phyloP scores from a whole-genome alignment of 148 eudicot species.

The Rhododendron ferrugineum region DNA sequence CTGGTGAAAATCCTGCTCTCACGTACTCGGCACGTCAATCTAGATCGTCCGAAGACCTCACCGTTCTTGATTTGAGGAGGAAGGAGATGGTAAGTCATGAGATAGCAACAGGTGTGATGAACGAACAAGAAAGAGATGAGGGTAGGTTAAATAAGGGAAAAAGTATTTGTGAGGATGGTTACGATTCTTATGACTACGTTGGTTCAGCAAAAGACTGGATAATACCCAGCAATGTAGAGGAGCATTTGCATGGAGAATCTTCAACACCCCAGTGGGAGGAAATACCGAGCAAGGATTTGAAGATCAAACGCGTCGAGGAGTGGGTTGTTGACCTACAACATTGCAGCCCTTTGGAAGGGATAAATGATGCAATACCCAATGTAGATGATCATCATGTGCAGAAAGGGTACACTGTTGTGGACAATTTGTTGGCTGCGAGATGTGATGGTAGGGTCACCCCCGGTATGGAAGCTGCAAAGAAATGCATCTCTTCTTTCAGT shows the following conservation, averaged over 20 bases:
- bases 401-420: conserved; percentile 20
- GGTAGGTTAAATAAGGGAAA: conserved; percentile 21
- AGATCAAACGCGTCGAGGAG: conserved; percentile 57
- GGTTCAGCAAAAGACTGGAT: conserved; percentile 82
- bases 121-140: conserved; percentile 24
- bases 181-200: conserved; percentile 46
- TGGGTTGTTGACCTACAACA: conserved; percentile 83
- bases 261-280: conserved; percentile 34
- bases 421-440: conserved; percentile 25
- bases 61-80: conserved; percentile 22
- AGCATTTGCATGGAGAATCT: conserved; percentile 29
- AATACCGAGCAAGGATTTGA: conserved; percentile 44
- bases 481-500: conserved; percentile 71
- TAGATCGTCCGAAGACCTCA: conserved; percentile 57
- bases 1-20: conserved; percentile 15
- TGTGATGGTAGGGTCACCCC: conserved; percentile 43
- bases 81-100: conserved; percentile 29
- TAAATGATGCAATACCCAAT: conserved; percentile 22
- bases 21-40: conserved; percentile 13
- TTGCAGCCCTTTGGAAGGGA: conserved; percentile 49
- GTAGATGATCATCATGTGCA: conserved; percentile 20
- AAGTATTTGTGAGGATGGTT: conserved; percentile 37
- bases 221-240: conserved; percentile 35
- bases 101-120: conserved; percentile 8
- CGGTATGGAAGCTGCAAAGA: conserved; percentile 68